Evolutionary conservation across 1,139 yeast species (phyloP).

Genomic region (Candida tunisiensis): DNA sequence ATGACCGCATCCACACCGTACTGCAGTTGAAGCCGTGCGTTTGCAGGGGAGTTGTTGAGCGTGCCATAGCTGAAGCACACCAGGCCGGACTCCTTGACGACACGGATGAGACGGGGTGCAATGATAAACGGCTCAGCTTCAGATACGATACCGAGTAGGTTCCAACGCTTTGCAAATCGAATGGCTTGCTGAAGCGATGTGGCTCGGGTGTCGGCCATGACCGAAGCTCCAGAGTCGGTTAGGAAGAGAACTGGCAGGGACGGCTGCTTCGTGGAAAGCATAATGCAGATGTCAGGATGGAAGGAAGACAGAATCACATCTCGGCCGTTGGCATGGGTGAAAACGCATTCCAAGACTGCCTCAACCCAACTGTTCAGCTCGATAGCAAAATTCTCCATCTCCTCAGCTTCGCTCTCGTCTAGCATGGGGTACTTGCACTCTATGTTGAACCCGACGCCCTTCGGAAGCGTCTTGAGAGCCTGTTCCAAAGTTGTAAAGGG

Average conservation of each 20-base stretch:
- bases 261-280: slow-evolving; percentile 84
- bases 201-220: slow-evolving; percentile 83
- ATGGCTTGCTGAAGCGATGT: slow-evolving; percentile 81
- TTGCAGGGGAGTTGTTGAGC: slow-evolving; percentile 70
- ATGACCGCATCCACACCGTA: slow-evolving; percentile 98
- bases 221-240: slow-evolving; percentile 72
- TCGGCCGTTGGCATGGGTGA: slow-evolving; percentile 62
- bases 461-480: slow-evolving; percentile 65
- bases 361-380: slow-evolving; percentile 79
- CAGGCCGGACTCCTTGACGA: slow-evolving; percentile 76
- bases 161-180: slow-evolving; percentile 85
- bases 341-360: slow-evolving; percentile 60
- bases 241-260: slow-evolving; percentile 77
- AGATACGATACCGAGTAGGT: slow-evolving; percentile 78
- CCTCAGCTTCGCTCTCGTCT: slow-evolving; percentile 81
- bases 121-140: slow-evolving; percentile 73
- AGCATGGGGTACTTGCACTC: slow-evolving; percentile 94
- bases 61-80: slow-evolving; percentile 87
- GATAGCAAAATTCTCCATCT: slow-evolving; percentile 70
- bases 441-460: slow-evolving; percentile 79
- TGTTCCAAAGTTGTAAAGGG: slow-evolving; percentile 82
- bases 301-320: slow-evolving; percentile 85
- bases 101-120: slow-evolving; percentile 80
- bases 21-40: slow-evolving; percentile 72
- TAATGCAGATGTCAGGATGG: slow-evolving; percentile 84